These are phyloP conservation scores for Didymella keratinophila DNA, from an alignment of 2,329 filamentous ascomycete genomes.

Conservation along the genomic window DNA sequence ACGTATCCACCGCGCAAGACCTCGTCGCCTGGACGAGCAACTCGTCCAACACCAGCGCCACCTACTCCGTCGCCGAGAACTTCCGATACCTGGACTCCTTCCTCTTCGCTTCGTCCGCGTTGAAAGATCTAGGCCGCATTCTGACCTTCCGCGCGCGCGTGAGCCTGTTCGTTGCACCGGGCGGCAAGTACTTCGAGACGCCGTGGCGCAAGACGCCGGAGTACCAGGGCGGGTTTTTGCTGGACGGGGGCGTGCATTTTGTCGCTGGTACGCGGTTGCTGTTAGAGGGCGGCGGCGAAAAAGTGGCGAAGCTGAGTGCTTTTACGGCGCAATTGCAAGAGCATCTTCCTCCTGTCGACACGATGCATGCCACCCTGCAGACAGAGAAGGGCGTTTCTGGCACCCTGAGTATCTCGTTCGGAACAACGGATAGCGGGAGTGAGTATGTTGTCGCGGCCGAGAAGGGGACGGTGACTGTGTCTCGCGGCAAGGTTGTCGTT, in stretches of 20 bases:
- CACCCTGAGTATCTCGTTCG: constrained; percentile 65
- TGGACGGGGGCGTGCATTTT: constrained; percentile 79
- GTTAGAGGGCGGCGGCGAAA: constrained; percentile 55
- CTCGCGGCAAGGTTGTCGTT: constrained; percentile 53
- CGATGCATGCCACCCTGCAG: constrained; percentile 66
- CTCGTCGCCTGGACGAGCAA: constrained; percentile 57
- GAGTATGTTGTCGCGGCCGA: constrained; percentile 68
- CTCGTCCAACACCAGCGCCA: constrained; percentile 53
- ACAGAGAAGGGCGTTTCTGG: constrained; percentile 64
- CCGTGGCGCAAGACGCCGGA: constrained; percentile 72
- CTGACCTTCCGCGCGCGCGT: constrained; percentile 62
- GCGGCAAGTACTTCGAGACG: constrained; percentile 65
- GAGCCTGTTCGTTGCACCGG: constrained; percentile 56
- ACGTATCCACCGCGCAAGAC: constrained; percentile 60
- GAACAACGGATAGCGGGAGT: constrained; percentile 62
- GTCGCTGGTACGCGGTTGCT: constrained; percentile 69
- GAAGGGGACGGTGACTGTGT: constrained; percentile 62
- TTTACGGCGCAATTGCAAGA: constrained; percentile 63
- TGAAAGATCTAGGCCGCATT: constrained; percentile 62
- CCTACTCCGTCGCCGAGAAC: constrained; percentile 70
- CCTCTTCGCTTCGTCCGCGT: constrained; percentile 59
- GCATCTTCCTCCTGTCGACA: constrained; percentile 71
- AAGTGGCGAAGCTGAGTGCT: constrained; percentile 60
- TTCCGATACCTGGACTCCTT: constrained; percentile 70
- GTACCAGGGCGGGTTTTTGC: constrained; percentile 78